These are phyloP conservation scores for Cenchrus fungigraminus DNA, from an alignment of 176 grass and related monocot genomes.

Conservation along the genomic window DNA sequence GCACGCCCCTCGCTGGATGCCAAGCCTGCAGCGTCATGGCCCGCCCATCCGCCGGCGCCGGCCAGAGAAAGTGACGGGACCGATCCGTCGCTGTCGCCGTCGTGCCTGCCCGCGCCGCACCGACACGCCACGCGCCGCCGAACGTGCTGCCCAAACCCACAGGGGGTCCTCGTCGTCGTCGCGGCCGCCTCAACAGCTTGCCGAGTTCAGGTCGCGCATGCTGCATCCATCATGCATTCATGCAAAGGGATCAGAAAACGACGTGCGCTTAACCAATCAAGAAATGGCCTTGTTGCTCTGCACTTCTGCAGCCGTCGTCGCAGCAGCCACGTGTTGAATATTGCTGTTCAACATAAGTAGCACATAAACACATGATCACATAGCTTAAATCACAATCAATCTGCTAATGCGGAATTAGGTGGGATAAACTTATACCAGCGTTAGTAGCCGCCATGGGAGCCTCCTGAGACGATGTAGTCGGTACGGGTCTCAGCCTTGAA, in stretches of 20 bases:
- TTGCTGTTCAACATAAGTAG: too few relatives aligned
- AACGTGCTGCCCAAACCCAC: constrained; percentile 23
- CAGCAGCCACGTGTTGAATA: not conserved
- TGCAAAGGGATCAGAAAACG: not conserved
- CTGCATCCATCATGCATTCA: not conserved
- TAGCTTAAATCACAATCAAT: too few relatives aligned
- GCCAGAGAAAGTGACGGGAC: not conserved
- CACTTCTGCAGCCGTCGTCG: not conserved
- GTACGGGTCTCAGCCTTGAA: too few relatives aligned
- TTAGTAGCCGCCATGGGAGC: too few relatives aligned
- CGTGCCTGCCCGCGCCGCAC: not conserved
- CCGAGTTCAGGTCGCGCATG: not conserved
- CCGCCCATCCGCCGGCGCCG: not conserved
- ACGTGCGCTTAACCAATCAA: not conserved
- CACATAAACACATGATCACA: too few relatives aligned
- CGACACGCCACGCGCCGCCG: constrained; percentile 38
- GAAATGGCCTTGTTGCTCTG: not conserved
- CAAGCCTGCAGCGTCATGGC: not conserved
- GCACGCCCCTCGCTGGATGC: not conserved
- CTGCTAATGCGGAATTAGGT: too few relatives aligned
- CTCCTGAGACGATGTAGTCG: too few relatives aligned
- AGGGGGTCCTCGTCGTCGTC: not conserved
- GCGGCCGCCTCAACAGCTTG: not conserved
- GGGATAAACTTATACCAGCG: too few relatives aligned
- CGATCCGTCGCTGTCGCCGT: constrained; percentile 5